Evolutionary conservation across 441 rosid genomes (phyloP), one percentile per base, ranked within the genome.

Genomic region (Croton setiger): DNA sequence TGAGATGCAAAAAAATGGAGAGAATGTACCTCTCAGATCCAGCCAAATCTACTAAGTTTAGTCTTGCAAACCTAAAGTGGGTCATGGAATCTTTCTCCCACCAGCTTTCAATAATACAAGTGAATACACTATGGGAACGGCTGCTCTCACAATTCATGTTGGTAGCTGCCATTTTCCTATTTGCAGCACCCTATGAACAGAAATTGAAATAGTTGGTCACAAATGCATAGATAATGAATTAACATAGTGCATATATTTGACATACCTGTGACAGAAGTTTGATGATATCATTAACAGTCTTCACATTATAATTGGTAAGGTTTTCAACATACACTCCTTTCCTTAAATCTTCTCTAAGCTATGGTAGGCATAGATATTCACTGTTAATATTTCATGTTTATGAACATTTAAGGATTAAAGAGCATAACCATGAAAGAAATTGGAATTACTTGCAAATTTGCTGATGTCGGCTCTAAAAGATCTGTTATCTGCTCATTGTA

Each of bases 141-240:
- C 98, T 93, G 81, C 98, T 93, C 80, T 93, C 98, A 60, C 97
- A 87, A 78, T 91, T 93, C 98, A 93, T 93, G 71, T 76, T 74
- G 35, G 98, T 93, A 70, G 97, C 95, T 23, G 97, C 95, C 52
- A 91, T 86, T 85, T 90, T 91, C 80, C 97, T 83, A 69, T 91
- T 91, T 67, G 88, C 86, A 72, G 95, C 87, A 60, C 98, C 98
- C 98, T 93, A 77, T 68, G 33, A 21, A 63, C 51, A 31, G 48
- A 57, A 74, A 71, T 58, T 71, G 23, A 36, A 72, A 52, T 23
- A 64, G 66, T 65, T 62, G 23, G 12, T 17, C 33, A 66, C 52
- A 57, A 62, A 33, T 47, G 68, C n/a, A 47, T 33, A 54, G 57
- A 74, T 12, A 52, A 12, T 52, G 41, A 68, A 33, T 58, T 60